Percentiles rank a stretch among this genome's conserved stretches.
Evolutionary conservation across 805 yeast genomes (phyloP).

Genomic region (Huiozyma naganishii): DNA sequence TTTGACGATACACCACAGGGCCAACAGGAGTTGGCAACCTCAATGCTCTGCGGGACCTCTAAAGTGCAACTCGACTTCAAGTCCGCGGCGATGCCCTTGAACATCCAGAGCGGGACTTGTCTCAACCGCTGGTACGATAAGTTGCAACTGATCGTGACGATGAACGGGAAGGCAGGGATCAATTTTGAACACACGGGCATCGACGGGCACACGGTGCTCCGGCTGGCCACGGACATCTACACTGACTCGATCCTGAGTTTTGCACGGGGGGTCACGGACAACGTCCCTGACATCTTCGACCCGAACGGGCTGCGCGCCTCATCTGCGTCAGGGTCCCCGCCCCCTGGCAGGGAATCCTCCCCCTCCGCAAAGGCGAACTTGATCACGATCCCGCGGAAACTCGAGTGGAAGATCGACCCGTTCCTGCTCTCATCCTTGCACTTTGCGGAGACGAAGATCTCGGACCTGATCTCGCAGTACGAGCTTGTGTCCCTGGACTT

Average conservation of each 20-base stretch:
- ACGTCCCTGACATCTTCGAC: conserved; percentile 28
- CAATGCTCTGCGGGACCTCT: conserved; percentile 81
- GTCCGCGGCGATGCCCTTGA: conserved; percentile 26
- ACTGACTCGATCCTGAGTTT: conserved; percentile 83
- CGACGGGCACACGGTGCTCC: conserved; percentile 86
- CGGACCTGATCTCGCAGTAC: conserved; percentile 81
- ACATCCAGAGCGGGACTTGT: conserved; percentile 88
- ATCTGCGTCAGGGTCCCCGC: conserved; percentile 1
- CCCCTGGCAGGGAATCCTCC: background rate
- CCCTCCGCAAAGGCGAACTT: conserved; percentile 27
- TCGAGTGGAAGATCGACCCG: conserved; percentile 78
- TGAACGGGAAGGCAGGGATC: conserved; percentile 85
- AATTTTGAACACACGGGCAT: conserved; percentile 93
- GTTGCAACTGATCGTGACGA: conserved; percentile 74
- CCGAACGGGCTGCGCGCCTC: background rate
- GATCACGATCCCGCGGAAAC: conserved; percentile 68
- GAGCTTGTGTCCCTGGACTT: conserved; percentile 78
- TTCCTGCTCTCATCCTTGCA: conserved; percentile 71
- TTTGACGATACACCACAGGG: conserved; percentile 30
- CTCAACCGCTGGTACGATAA: conserved; percentile 94
- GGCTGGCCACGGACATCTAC: conserved; percentile 82
- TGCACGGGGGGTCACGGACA: conserved; percentile 71
- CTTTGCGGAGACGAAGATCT: conserved; percentile 82
- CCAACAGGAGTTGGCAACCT: conserved; percentile 57
- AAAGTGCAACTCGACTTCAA: conserved; percentile 43